Evolutionary conservation across 208 protist species (phyloP).

Genomic region (Leishmania tarentolae): DNA sequence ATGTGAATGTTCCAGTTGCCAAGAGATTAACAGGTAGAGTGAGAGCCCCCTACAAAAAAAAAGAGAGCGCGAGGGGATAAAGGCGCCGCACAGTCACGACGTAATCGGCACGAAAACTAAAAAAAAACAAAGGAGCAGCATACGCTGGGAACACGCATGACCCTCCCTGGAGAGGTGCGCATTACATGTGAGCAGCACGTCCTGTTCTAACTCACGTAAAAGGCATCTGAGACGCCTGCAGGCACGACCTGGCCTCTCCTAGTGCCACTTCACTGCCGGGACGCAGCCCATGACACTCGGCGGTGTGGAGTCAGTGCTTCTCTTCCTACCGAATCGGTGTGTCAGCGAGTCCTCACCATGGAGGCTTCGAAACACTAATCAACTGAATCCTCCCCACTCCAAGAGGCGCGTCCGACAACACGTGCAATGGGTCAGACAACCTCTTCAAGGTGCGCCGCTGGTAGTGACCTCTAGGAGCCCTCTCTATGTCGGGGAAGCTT

Average conservation of each 20-base stretch:
- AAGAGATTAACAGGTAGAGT: conserved; percentile 40
- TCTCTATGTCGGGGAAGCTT: not conserved
- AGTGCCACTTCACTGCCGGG: conserved; percentile 30
- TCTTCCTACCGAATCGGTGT: not conserved
- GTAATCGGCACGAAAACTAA: conserved; percentile 38
- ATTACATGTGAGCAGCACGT: conserved; percentile 37
- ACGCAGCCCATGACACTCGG: conserved; percentile 46
- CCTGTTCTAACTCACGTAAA: conserved; percentile 61
- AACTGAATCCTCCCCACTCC: not conserved
- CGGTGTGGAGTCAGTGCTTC: conserved; percentile 39
- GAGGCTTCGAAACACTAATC: not conserved
- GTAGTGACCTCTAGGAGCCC: not conserved
- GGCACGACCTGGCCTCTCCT: conserved; percentile 9
- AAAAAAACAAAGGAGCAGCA: conserved; percentile 59
- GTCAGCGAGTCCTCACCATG: no score
- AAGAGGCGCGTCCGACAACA: conserved; percentile 1
- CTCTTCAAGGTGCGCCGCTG: conserved; percentile 20
- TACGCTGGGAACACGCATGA: conserved; percentile 19
- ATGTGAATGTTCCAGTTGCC: conserved; percentile 31
- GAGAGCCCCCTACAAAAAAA: conserved; percentile 12
- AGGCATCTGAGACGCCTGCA: conserved; percentile 25
- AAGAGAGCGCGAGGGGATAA: conserved; percentile 5
- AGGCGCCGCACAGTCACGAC: conserved; percentile 58
- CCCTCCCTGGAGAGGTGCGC: conserved; percentile 36
- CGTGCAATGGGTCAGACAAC: conserved; percentile 7